A percentile compares a stretch with the other conserved stretches of the same genome.
Conservation (phyloP, 108 stramenopile species). For the Schizochytrium sp. region DNA sequence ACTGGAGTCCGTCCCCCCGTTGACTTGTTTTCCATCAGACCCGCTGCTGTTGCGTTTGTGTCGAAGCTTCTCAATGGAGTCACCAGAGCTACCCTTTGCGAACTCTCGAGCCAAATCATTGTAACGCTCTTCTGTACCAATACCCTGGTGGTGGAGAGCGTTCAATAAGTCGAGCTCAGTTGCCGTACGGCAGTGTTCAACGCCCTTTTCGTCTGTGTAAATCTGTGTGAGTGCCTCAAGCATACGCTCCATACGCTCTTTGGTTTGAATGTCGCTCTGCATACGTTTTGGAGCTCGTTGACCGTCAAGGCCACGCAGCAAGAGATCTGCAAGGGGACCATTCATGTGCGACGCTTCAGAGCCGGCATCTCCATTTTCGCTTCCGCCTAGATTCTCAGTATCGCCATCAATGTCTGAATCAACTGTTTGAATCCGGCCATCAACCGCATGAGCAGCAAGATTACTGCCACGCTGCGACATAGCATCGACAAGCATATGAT, state of each 20-base stretch:
- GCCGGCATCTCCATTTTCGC: constrained; percentile 17
- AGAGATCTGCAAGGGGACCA: constrained; percentile 8
- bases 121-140: constrained; percentile 18
- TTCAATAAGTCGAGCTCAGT: constrained; percentile 14
- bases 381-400: not conserved
- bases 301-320: constrained; percentile 18
- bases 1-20: no score
- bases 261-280: not conserved
- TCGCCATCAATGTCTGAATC: not conserved
- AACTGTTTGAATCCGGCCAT: not conserved
- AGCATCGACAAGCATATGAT: constrained; percentile 14
- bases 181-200: not conserved
- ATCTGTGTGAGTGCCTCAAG: constrained; percentile 20
- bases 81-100: not conserved
- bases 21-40: no score
- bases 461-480: not conserved
- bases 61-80: no score
- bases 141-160: constrained; percentile 23
- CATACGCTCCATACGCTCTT: constrained; percentile 28
- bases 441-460: not conserved
- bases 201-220: constrained; percentile 3
- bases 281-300: not conserved
- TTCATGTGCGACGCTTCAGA: constrained; percentile 15
- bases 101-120: constrained; percentile 21
- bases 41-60: not conserved